phyloP scores from a whole-genome alignment of 1,284 basidiomycete species.

The Boletus subluridellus region DNA sequence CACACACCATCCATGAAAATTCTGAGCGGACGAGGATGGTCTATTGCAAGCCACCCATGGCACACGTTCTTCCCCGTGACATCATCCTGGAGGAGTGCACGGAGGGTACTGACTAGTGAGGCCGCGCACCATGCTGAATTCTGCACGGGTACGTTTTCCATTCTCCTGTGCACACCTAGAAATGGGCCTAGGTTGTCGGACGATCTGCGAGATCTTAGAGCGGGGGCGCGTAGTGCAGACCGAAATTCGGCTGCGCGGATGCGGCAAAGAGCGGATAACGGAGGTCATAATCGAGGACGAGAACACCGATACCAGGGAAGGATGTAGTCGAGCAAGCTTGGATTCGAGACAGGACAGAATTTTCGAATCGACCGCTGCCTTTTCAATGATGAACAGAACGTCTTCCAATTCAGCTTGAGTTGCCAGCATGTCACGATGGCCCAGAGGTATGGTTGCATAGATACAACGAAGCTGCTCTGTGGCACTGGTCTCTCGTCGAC shows the following conservation, averaged over 20 bases:
- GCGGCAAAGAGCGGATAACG: too few species aligned
- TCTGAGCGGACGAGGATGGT: constrained; percentile 38
- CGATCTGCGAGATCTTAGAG: constrained; percentile 40
- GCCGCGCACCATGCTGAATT: constrained; percentile 44
- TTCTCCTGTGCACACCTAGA: constrained; percentile 49
- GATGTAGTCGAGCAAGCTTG: constrained; percentile 26
- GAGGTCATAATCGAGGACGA: constrained; percentile 23
- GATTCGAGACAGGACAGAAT: constrained; percentile 31
- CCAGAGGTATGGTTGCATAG: constrained; percentile 10
- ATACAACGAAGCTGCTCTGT: constrained; percentile 5
- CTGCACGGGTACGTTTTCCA: constrained; percentile 43
- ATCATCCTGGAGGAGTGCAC: constrained; percentile 27
- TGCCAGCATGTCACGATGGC: neutral
- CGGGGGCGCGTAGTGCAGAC: constrained; percentile 37
- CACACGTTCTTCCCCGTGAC: constrained; percentile 23
- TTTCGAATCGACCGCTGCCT: constrained; percentile 14
- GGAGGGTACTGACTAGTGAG: constrained; percentile 42
- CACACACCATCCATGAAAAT: neutral
- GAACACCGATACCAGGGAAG: constrained; percentile 34
- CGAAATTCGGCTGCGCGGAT: neutral
- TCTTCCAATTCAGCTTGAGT: neutral
- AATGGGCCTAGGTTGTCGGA: constrained; percentile 36
- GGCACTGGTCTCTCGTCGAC: too few species aligned
- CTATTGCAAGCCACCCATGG: constrained; percentile 48
- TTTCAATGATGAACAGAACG: constrained; percentile 6